Evolutionary conservation across 2,329 filamentous ascomycete genomes (phyloP), one percentile per base, ranked within the genome.

Genomic region (Mycosphaerella sp.): DNA sequence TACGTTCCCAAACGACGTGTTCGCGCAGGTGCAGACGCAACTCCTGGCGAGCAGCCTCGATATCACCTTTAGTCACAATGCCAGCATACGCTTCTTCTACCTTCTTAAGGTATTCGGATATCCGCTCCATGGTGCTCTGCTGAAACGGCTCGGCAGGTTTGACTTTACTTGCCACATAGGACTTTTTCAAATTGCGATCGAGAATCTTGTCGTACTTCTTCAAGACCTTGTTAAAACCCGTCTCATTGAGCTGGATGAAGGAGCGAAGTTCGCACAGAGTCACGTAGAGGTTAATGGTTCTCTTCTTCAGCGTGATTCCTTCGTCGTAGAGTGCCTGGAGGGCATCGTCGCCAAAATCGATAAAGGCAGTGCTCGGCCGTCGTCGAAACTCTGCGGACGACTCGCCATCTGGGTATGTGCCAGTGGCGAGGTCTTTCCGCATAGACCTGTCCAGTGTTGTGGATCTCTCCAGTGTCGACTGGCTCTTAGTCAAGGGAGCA

Each of bases 181-280:
- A 76, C 11, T 81, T 76, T 61, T 92, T 90, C 52, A 97, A 76
- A 63, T 85, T 85, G 60, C 85, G 85, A 70, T 96, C 86, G 54
- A 95, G 74, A 54, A 87, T 97, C 77, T 98, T 98, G 78, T 98
- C 93, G 67, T 93, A 98, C 72, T 98, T 98, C 74, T 98, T 98
- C 62, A 97, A 75, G 0, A 95, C 91, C 73, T 98, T 98, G 66
- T 85, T 83, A 73, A 98, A 98, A 10, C 93, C 93, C 0, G 93
- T 98, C 73, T 87, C 87, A 78, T 98, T 98, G 59, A 98, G 82
- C 74, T 97, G 92, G 52, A 91, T 85, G 67, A 91, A 98, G 1
- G 92, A 97, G 69, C 95, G 95, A 65, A 98, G 81, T 71, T 96
- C 93, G 73, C 92, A 96, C 14, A 97, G 77, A 61, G 89, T 87